Evolutionary conservation across 2,329 filamentous ascomycete species (phyloP), one percentile per base, ranked within the genome.

Genomic region (Trichoderma gracile): DNA sequence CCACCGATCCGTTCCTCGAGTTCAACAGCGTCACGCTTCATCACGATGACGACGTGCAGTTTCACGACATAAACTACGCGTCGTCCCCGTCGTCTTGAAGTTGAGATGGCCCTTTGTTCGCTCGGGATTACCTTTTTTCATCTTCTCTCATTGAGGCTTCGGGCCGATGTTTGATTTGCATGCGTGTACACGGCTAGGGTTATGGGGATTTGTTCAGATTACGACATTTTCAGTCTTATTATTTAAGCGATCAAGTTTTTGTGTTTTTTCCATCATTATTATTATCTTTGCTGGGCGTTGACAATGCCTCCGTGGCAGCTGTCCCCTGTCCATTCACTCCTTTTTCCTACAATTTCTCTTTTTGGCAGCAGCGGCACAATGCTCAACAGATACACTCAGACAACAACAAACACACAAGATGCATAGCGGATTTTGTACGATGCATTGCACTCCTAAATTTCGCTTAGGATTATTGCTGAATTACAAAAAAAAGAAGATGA

Each of bases 11-110:
- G 1, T 99, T 99, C 74, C 92, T 97, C 77, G 95, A 98, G 77
- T 99, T 99, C 79, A 99, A 98, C 82, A 96, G 92, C 74, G 93
- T 99, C 47, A 99, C 95, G 57, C 82, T 99, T 67, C 94, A 98
- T 77, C 95, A 99, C 74, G 95, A 98, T 64, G 95, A 93, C 17
- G 94, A 97, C 70, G 91, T 93, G 56, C 81, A 87, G 64, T 66
- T 66, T 45, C 60, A 66, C 25, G 54, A 66, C 14, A 67, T 71
- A 57, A 72, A 71, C 12, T 72, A 62, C 42, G 58, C 58, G 25
- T 62, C 58, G 46, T 62, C 58, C n/a, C 58, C 58, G 23, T 53
- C 58, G 6, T 45, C 58, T 19, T 8, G 42, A 53, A 54, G 40
- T 15, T 46, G 27, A 54, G 27, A 25, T 17, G 59, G 19, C 42